Base-by-base conservation (phyloP, 2,329 filamentous ascomycete genomes). In the Claviceps pusilla region DNA sequence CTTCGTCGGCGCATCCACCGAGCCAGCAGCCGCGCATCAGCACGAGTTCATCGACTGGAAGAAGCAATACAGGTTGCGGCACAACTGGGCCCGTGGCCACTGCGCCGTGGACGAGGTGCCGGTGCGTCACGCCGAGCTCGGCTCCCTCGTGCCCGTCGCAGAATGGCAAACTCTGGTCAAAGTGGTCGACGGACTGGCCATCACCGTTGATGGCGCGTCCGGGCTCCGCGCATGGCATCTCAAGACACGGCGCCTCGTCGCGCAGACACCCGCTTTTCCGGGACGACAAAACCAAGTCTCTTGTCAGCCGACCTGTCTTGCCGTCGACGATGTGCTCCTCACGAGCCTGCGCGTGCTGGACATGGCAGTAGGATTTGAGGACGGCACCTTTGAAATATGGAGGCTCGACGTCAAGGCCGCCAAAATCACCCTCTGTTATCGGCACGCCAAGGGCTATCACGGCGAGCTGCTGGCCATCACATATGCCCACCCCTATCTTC, bases 71-170 rank as follows among this genome's bases (percentile, higher is more conserved):
- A 88, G 85, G 63, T 74, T 96, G 51, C 79, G 87, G 48, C 86
- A 95, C 65, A 97, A 97, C 69, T 97, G 93, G 93, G 80, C 86
- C 1, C 80, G 77, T 57, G 93, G 91, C 0, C 83, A 80, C 60
- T 95, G 89, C 62, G 84, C 80, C 42, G 81, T 95, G 12, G 83
- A 86, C 41, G 87, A 95, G 67, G 79, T 96, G 35, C 76, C 82
- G 48, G 77, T 89, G 29, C 62, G 62, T 43, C 62, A 64, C 43
- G 52, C 56, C 10, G 71, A 75, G 53, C 71, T n/a, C 7, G 35
- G 41, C 11, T 7, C 28, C 14, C 11, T 10, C 9, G 28, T 19
- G 16, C 57, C 50, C 45, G 57, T 54, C n/a, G 19, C 58, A 53
- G 64, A 82, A 66, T 55, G 59, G 43, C 60, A 58, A 73, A 86